These are phyloP conservation scores for Mycena chlorophos DNA, from an alignment of 768 basidiomycete genomes.

Conservation along the genomic window DNA sequence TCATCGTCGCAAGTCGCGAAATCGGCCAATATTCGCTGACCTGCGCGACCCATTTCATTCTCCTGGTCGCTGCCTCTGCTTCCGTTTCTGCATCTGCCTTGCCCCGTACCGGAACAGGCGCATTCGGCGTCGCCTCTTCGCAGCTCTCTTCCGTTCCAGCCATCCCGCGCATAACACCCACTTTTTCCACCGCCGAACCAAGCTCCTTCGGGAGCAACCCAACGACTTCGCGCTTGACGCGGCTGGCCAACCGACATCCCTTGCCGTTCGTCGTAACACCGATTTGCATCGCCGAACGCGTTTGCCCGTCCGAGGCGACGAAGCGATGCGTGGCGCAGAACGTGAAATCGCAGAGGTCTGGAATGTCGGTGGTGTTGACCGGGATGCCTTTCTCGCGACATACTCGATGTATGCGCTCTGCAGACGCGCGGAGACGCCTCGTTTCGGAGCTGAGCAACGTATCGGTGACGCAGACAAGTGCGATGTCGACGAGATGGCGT, in stretches of 20 bases:
- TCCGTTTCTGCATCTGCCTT: conserved; percentile 32
- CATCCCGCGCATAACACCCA: conserved; percentile 65
- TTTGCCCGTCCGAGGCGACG: conserved; percentile 44
- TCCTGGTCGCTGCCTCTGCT: conserved; percentile 52
- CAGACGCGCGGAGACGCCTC: conserved; percentile 53
- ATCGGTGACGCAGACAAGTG: conserved; percentile 80
- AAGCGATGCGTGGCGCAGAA: conserved; percentile 88
- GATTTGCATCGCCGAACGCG: conserved; percentile 61
- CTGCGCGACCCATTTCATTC: conserved; percentile 93
- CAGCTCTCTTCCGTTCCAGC: conserved; percentile 50
- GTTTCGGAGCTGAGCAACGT: conserved; percentile 50
- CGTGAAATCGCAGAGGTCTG: conserved; percentile 84
- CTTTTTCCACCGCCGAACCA: conserved; percentile 71
- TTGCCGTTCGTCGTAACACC: conserved; percentile 90
- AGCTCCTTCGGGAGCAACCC: conserved; percentile 68
- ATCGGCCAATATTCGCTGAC: conserved; percentile 97
- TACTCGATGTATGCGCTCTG: conserved; percentile 53
- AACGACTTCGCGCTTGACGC: conserved; percentile 83
- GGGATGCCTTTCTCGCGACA: conserved; percentile 64
- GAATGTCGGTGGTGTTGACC: conserved; percentile 86
- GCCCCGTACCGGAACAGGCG: conserved; percentile 59
- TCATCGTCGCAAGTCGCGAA: conserved; percentile 69
- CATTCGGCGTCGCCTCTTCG: conserved; percentile 57
- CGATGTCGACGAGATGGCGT: conserved; percentile 38
- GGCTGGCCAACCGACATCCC: conserved; percentile 80